Evolutionary conservation across 768 basidiomycete genomes (phyloP).

Genomic region (Daedaleopsis sinensis): DNA sequence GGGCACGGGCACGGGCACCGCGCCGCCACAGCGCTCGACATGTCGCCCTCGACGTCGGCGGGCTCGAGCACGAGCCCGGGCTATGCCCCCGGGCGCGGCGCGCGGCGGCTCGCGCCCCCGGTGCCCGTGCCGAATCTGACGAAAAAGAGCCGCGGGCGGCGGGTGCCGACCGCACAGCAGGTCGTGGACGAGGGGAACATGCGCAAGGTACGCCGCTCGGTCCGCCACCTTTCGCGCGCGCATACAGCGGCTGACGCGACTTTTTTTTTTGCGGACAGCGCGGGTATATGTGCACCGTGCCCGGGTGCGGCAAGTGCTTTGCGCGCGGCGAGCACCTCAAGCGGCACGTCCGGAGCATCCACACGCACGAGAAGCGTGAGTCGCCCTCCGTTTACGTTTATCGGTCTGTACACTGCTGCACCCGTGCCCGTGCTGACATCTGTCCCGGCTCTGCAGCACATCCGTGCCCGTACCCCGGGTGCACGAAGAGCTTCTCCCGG

Average conservation of each 20-base stretch:
- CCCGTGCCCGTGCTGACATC: no score
- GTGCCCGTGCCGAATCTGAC: slow-evolving; percentile 77
- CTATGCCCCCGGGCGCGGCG: neutral
- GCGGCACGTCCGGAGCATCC: slow-evolving; percentile 85
- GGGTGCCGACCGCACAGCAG: slow-evolving; percentile 60
- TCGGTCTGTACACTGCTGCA: no score
- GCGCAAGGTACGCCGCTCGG: slow-evolving; percentile 27
- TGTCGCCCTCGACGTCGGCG: slow-evolving; percentile 12
- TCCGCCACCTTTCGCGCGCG: neutral
- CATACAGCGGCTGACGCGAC: neutral
- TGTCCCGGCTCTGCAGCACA: slow-evolving; percentile 54
- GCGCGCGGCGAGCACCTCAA: slow-evolving; percentile 89
- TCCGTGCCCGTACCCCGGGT: slow-evolving; percentile 77
- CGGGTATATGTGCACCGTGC: slow-evolving; percentile 72
- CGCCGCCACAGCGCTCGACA: neutral
- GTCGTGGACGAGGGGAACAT: slow-evolving; percentile 28
- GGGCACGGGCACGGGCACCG: slow-evolving; percentile 8
- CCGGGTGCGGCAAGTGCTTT: slow-evolving; percentile 87
- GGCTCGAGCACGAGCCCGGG: neutral
- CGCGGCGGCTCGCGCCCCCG: slow-evolving; percentile 54
- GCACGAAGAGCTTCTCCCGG: slow-evolving; percentile 83
- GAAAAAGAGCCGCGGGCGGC: slow-evolving; percentile 78
- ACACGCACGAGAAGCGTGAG: slow-evolving; percentile 92
- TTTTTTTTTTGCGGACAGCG: slow-evolving; percentile 17
- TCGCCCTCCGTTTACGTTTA: slow-evolving; percentile 22